Evolutionary conservation across 108 stramenopile species (phyloP).

Genomic region (Skeletonema grethae): DNA sequence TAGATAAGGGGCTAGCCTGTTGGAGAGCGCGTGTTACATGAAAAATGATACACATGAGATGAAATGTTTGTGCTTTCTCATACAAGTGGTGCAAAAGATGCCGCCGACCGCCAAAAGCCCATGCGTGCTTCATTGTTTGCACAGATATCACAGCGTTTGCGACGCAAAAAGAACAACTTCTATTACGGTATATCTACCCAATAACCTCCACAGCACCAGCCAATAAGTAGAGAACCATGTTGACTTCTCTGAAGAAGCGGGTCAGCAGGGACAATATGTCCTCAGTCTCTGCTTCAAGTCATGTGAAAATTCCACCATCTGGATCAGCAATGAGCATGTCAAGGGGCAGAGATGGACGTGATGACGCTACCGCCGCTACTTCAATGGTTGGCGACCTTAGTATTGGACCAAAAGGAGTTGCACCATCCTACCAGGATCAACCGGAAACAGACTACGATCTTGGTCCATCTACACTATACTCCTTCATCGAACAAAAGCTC

Average conservation of each 20-base stretch:
- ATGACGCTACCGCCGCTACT: slow-evolving; percentile 25
- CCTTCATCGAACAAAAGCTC: slow-evolving; percentile 78
- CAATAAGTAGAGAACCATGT: background rate
- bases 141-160: too few relatives aligned
- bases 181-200: background rate
- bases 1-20: too few relatives aligned
- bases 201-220: background rate
- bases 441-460: slow-evolving; percentile 83
- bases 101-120: too few relatives aligned
- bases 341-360: slow-evolving; percentile 11
- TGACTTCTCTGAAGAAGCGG: slow-evolving; percentile 2
- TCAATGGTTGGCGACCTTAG: slow-evolving; percentile 8
- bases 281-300: background rate
- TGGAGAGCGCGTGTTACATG: too few relatives aligned
- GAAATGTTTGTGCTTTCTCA: too few relatives aligned
- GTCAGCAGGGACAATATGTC: slow-evolving; percentile 1
- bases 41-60: too few relatives aligned
- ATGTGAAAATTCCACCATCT: slow-evolving; percentile 6
- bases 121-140: too few relatives aligned
- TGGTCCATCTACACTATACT: slow-evolving; percentile 77
- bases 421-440: slow-evolving; percentile 49
- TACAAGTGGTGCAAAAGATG: too few relatives aligned
- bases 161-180: too few relatives aligned
- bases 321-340: background rate
- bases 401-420: background rate